Evolutionary conservation across 2,329 filamentous ascomycete species (phyloP), one percentile per base, ranked within the genome.

Genomic region (Pleurostoma richardsiae): DNA sequence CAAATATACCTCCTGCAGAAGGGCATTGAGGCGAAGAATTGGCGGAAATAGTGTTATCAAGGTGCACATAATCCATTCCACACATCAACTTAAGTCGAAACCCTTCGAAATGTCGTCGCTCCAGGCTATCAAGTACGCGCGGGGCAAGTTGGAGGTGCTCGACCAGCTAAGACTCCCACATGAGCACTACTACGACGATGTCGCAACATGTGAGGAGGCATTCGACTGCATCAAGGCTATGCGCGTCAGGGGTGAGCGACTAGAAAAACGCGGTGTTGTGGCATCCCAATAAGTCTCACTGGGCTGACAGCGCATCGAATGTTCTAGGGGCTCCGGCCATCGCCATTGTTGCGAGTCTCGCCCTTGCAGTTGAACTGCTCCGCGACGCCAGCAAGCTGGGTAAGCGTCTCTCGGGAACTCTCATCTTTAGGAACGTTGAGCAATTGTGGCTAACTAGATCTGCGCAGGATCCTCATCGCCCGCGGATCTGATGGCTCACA

Each of bases 331-430:
- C 94, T 4, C 94, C 94, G 1, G 94, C 94, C 41, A 99, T 99
- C 64, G 94, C 94, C 40, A 97, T 99, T 54, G 94, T 99, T n/a
- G 94, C 94, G 27, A 88, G 88, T 26, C 79, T 99, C 31, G 85
- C 88, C 3, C 79, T 96, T 33, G 91, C 90, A 2, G 88, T 96
- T 6, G 92, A 97, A 65, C 69, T 97, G 6, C 73, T 82, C 43
- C 78, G 79, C 6, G 76, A 77, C 49, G 66, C 60, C 42, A 72
- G 68, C 56, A 61, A 70, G 71, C 58, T 49, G 68, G 19, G 19
- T 19, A 19, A 19, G 19, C 19, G 19, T 19, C 19, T 19, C 19
- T 19, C 19, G 19, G 19, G 19, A 19, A 19, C 19, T 19, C 19
- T 19, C 19, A 19, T 19, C 19, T 19, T 19, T 19, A 19, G 19